Evolutionary conservation across 345 rosid genomes (phyloP).

Genomic region (Carallia brachiata): DNA sequence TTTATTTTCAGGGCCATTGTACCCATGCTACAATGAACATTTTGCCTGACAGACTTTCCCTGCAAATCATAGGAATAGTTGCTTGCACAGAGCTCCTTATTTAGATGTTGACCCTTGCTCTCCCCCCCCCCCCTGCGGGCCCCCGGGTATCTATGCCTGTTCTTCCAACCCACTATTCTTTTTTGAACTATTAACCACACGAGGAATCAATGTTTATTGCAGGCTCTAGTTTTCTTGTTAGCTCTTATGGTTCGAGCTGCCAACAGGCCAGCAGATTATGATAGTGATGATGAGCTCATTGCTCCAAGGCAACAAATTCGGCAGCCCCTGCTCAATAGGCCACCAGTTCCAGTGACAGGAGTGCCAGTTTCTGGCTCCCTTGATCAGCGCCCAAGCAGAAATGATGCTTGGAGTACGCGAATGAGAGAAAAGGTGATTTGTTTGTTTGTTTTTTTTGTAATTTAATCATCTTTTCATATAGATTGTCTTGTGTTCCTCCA

Average conservation of each 20-base stretch:
- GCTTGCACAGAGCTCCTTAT: no score
- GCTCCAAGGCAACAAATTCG: slow-evolving; percentile 74
- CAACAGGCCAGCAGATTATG: slow-evolving; percentile 78
- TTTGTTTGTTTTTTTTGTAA: neutral
- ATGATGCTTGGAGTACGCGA: slow-evolving; percentile 97
- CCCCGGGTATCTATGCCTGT: no score
- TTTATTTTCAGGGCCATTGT: no score
- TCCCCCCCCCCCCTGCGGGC: neutral
- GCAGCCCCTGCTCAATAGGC: slow-evolving; percentile 79
- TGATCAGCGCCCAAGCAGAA: slow-evolving; percentile 90
- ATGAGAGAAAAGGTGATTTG: slow-evolving; percentile 91
- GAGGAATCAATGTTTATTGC: slow-evolving; percentile 25
- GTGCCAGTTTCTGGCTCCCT: slow-evolving; percentile 74
- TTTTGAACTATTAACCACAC: no score
- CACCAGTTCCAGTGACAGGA: slow-evolving; percentile 69
- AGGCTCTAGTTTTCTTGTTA: slow-evolving; percentile 86
- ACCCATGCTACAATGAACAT: no score
- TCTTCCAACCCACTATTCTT: no score
- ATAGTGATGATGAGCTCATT: slow-evolving; percentile 89
- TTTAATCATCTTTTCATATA: neutral
- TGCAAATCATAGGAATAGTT: no score
- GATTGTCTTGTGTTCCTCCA: neutral
- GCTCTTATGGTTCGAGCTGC: slow-evolving; percentile 79
- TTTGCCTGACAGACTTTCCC: no score
- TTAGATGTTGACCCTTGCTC: no score